These are phyloP conservation scores for Fomes fomentarius DNA, from an alignment of 1,284 basidiomycete species.

Conservation along the genomic window DNA sequence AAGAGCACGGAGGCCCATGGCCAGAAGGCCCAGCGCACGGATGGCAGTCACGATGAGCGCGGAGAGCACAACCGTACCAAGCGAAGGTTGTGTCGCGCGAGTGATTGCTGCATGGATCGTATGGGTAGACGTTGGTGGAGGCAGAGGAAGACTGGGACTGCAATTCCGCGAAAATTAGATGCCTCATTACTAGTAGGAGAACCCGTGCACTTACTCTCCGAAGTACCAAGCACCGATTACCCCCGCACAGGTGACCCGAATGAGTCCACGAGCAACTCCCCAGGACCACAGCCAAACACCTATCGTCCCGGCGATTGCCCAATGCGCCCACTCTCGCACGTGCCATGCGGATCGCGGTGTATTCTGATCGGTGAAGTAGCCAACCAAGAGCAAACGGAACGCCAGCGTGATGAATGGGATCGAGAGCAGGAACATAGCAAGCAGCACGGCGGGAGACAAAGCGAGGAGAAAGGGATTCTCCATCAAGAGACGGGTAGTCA, in stretches of 20 bases:
- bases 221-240: slow-evolving; percentile 96
- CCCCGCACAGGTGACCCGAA: slow-evolving; percentile 79
- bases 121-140: slow-evolving; percentile 62
- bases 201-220: slow-evolving; percentile 57
- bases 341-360: slow-evolving; percentile 63
- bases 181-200: background rate
- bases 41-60: slow-evolving; percentile 77
- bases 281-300: slow-evolving; percentile 90
- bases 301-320: slow-evolving; percentile 74
- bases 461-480: slow-evolving; percentile 82
- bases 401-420: slow-evolving; percentile 87
- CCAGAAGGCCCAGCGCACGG: slow-evolving; percentile 54
- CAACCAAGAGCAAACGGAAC: slow-evolving; percentile 81
- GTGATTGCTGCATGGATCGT: slow-evolving; percentile 79
- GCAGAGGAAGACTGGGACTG: slow-evolving; percentile 53
- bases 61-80: slow-evolving; percentile 80
- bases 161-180: background rate
- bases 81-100: slow-evolving; percentile 79
- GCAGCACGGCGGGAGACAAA: slow-evolving; percentile 79
- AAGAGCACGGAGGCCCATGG: slow-evolving; percentile 53
- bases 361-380: slow-evolving; percentile 52
- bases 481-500: slow-evolving; percentile 80
- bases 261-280: slow-evolving; percentile 83
- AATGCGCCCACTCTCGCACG: slow-evolving; percentile 79
- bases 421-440: slow-evolving; percentile 70